Evolutionary conservation across 176 grass and related monocot genomes (phyloP).

Genomic region (maize (Zea mays)): DNA sequence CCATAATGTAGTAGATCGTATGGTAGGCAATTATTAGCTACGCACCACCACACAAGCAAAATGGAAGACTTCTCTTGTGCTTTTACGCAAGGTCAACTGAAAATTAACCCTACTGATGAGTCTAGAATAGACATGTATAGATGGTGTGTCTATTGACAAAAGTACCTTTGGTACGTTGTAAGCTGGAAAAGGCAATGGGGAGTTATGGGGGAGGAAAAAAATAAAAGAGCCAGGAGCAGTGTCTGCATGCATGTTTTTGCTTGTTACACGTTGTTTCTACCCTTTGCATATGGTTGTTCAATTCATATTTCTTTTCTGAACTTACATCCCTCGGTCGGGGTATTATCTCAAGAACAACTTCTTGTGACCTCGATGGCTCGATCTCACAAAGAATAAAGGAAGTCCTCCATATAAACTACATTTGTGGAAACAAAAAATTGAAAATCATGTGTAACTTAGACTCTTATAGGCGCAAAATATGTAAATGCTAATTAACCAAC

Average conservation of each 20-base stretch:
- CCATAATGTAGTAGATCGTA: conserved; percentile 12
- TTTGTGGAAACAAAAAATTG: neutral
- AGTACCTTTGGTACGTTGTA: conserved; percentile 56
- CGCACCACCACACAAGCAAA: neutral
- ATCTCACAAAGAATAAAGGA: conserved; percentile 1
- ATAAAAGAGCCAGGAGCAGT: neutral
- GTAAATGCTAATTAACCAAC: neutral
- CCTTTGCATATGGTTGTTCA: conserved; percentile 22
- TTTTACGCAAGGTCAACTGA: conserved; percentile 36
- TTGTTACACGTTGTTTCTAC: conserved; percentile 4
- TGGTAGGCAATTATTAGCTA: neutral
- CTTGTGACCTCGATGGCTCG: neutral
- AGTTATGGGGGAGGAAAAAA: conserved; percentile 38
- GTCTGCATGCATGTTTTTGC: conserved; percentile 33
- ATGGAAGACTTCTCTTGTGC: conserved; percentile 2
- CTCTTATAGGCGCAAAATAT: too few relatives aligned
- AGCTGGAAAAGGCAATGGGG: conserved; percentile 46
- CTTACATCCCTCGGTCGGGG: neutral
- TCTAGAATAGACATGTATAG: conserved; percentile 55
- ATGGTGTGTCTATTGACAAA: conserved; percentile 46
- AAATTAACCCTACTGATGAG: conserved; percentile 39
- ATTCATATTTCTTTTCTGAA: conserved; percentile 5
- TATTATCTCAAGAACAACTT: neutral
- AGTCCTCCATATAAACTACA: neutral
- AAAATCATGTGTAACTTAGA: neutral